Evolutionary conservation across 2,329 filamentous ascomycete genomes (phyloP).

Genomic region (Diaporthe sp.): DNA sequence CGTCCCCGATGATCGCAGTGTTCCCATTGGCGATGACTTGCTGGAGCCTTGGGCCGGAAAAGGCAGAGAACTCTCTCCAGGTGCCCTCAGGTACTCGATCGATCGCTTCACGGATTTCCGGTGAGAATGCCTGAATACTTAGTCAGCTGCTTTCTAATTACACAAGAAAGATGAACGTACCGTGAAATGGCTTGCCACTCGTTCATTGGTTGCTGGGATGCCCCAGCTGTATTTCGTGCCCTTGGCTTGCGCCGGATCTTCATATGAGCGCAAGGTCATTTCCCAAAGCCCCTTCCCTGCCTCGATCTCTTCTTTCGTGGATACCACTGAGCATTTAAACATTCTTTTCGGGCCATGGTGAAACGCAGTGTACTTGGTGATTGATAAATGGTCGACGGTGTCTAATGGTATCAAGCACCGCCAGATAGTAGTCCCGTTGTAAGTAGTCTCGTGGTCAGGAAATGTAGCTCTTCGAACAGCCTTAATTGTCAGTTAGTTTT

Average conservation of each 20-base stretch:
- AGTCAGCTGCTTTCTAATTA: neutral
- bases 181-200: conserved; percentile 26
- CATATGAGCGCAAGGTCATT: conserved; percentile 34
- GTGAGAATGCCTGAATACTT: neutral
- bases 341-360: conserved; percentile 34
- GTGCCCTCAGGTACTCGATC: conserved; percentile 19
- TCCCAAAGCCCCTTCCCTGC: conserved; percentile 32
- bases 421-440: conserved; percentile 39
- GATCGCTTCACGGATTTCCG: conserved; percentile 31
- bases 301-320: conserved; percentile 25
- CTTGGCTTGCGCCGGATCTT: conserved; percentile 24
- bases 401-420: conserved; percentile 30
- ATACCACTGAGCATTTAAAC: conserved; percentile 36
- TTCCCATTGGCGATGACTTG: conserved; percentile 31
- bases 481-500: neutral
- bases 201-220: conserved; percentile 17
- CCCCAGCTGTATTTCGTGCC: conserved; percentile 35
- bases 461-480: conserved; percentile 31
- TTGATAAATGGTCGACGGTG: conserved; percentile 30
- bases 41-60: conserved; percentile 28
- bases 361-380: conserved; percentile 37
- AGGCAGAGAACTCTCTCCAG: conserved; percentile 36
- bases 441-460: conserved; percentile 22
- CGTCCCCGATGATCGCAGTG: conserved; percentile 30
- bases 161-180: neutral